Percentiles rank a stretch among this genome's conserved stretches.
phyloP scores from a whole-genome alignment of 139 green algal genomes.

The Prasinococcaceae sp. region DNA sequence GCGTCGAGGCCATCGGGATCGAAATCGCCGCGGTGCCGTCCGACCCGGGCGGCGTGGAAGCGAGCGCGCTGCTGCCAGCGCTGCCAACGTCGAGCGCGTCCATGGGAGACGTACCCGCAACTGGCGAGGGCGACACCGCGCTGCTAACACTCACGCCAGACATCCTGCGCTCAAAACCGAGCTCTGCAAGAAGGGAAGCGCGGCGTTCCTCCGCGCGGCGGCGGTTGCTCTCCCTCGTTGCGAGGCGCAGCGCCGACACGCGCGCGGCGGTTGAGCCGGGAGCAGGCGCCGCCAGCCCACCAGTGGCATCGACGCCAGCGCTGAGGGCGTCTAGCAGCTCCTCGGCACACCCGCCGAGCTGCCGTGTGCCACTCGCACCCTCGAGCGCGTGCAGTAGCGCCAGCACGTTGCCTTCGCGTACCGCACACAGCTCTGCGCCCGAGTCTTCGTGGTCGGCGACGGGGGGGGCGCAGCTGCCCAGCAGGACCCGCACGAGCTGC shows the following conservation, averaged over 20 bases:
- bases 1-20: not conserved
- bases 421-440: not conserved
- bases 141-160: too few species aligned
- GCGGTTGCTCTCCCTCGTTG: conserved; percentile 2
- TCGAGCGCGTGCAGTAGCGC: conserved; percentile 42
- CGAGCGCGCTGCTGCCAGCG: too few species aligned
- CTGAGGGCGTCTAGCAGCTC: conserved; percentile 31
- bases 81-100: too few species aligned
- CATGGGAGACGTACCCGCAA: too few species aligned
- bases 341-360: conserved; percentile 33
- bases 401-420: conserved; percentile 5
- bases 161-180: too few species aligned
- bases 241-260: conserved; percentile 3
- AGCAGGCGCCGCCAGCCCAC: not conserved
- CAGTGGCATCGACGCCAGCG: not conserved
- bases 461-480: not conserved
- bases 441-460: not conserved
- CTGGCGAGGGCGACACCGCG: too few species aligned
- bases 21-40: not conserved
- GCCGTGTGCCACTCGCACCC: conserved; percentile 15
- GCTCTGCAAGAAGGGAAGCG: too few species aligned
- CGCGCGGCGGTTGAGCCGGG: not conserved
- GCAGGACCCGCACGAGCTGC: not conserved
- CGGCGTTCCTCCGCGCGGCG: not conserved
- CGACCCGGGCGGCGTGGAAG: not conserved